Conservation (phyloP, 2,329 filamentous ascomycete species). For the Sporothrix humicola region DNA sequence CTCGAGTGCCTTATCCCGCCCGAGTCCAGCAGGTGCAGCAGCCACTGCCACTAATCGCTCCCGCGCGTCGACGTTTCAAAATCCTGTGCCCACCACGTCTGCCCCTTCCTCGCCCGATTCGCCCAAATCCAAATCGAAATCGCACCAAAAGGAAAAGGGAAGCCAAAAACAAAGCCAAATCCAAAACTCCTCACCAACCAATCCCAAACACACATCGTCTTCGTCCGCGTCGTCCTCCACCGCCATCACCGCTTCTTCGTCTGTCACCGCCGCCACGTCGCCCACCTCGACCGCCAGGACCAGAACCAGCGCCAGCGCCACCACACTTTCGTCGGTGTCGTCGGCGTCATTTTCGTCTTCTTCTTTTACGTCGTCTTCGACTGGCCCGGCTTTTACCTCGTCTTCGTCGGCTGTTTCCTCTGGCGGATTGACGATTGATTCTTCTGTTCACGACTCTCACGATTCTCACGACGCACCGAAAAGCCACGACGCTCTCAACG, state of each 20-base stretch:
- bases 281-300: not conserved
- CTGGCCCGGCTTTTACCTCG: not conserved
- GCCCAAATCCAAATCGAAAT: slow-evolving; percentile 4
- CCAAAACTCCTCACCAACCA: slow-evolving; percentile 23
- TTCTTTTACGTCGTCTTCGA: not conserved
- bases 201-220: slow-evolving; percentile 28
- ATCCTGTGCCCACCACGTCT: not conserved
- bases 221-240: slow-evolving; percentile 32
- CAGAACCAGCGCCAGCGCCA: not conserved
- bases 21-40: slow-evolving; percentile 26
- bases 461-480: slow-evolving; percentile 40
- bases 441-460: slow-evolving; percentile 34
- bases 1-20: not conserved
- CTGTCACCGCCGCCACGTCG: slow-evolving; percentile 44
- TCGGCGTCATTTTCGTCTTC: slow-evolving; percentile 16
- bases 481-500: not conserved
- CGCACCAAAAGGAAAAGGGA: slow-evolving; percentile 15
- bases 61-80: slow-evolving; percentile 35
- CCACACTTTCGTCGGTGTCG: not conserved
- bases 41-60: not conserved
- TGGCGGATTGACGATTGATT: slow-evolving; percentile 37
- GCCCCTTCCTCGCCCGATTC: not conserved
- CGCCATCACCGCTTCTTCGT: slow-evolving; percentile 40
- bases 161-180: slow-evolving; percentile 23
- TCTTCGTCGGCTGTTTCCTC: slow-evolving; percentile 11